Evolutionary conservation across 805 yeast species (phyloP).

Genomic region (Yamadazyma philogaea): DNA sequence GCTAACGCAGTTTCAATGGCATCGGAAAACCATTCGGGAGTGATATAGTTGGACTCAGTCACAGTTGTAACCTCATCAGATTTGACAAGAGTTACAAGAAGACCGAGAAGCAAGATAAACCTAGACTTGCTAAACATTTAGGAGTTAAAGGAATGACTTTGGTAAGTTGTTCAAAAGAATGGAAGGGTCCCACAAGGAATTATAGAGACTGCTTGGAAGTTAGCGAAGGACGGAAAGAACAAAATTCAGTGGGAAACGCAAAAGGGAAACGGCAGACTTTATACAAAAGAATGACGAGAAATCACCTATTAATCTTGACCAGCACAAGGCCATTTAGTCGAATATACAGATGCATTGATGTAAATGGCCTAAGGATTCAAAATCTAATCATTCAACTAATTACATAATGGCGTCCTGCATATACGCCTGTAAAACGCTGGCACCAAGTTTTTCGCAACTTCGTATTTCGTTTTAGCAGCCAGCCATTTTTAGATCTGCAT

Average conservation of each 20-base stretch:
- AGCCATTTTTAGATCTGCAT: slow-evolving; percentile 7
- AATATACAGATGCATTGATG: no score
- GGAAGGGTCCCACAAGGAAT: not conserved
- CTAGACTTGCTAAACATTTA: slow-evolving; percentile 2
- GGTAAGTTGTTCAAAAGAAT: slow-evolving; percentile 1
- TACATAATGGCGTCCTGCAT: not conserved
- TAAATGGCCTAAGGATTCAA: no score
- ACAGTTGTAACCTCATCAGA: slow-evolving; percentile 18
- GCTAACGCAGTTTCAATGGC: slow-evolving; percentile 19
- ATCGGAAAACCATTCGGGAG: slow-evolving; percentile 21
- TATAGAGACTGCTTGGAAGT: slow-evolving; percentile 1
- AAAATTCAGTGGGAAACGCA: not conserved
- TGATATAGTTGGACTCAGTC: slow-evolving; percentile 26
- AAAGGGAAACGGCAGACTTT: no score
- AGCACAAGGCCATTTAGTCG: no score
- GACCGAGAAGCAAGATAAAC: not conserved
- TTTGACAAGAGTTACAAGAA: not conserved
- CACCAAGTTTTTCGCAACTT: slow-evolving; percentile 13
- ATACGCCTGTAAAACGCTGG: slow-evolving; percentile 3
- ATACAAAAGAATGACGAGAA: no score
- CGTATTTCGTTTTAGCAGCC: slow-evolving; percentile 10
- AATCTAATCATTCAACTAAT: no score
- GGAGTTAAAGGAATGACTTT: not conserved
- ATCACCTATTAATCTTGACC: slow-evolving; percentile 3
- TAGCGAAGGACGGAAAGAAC: not conserved